Base-by-base conservation (phyloP, 768 basidiomycete genomes). In the Suillus lakei region DNA sequence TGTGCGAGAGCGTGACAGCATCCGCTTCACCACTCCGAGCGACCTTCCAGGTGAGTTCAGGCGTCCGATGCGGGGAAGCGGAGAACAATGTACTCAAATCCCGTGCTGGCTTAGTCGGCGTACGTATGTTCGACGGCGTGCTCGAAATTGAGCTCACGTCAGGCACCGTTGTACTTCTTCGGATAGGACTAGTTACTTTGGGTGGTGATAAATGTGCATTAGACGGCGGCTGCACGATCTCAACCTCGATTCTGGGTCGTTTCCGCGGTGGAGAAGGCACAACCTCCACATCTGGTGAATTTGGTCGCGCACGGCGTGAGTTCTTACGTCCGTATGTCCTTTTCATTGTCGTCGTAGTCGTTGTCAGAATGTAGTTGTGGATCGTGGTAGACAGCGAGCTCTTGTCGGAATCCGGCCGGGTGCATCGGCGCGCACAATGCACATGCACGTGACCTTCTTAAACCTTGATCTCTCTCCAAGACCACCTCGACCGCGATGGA, bases 1-100 rank as follows among this genome's bases (percentile, higher is more conserved):
- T 0, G 91, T 92, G 63, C 81, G 85, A 15, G 90, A 88, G 1
- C 91, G 84, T 10, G 84, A 83, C 1, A 92, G 85, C 91, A 93
- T 93, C 26, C 91, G 88, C 64, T 86, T 88, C 13, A 89, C 83
- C 6, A 92, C 73, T 51, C 78, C 76, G 23, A 66, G 63, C 10
- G 65, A 28, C 64, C 80, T 85, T 23, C 73, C 74, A 15, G 81
- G 83, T 9, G 82, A 77, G 56, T 65, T 56, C 36, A n/a, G 74
- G 63, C 10, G 64, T 63, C 34, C 67, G 56, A 16, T 78, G 75
- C 0, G 79, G 67, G 12, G 73, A 71, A 38, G 79, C 72, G 48
- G 81, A 76, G 68, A 87, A 87, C 15, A 88, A 79, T 12, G 75
- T 70, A 1, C 85, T 82, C 1, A 85, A 71, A 67, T 86, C 83